These are phyloP conservation scores for Coffea eugenioides DNA, from an alignment of 257 asterid species.

Conservation along the genomic window DNA sequence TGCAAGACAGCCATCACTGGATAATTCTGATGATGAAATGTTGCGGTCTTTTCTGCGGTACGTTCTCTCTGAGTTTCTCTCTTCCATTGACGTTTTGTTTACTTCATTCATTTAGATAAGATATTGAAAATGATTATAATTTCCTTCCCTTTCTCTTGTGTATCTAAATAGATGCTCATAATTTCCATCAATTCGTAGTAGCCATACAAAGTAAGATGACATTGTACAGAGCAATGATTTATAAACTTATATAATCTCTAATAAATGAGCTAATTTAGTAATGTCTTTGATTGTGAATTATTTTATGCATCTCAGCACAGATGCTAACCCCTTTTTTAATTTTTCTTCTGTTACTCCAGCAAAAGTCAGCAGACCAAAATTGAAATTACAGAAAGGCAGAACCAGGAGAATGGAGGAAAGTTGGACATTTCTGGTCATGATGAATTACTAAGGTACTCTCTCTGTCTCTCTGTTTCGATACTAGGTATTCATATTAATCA, in stretches of 20 bases:
- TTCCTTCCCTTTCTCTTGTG: not conserved
- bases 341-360: conserved; percentile 7
- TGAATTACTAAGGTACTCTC: conserved; percentile 27
- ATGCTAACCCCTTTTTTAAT: too few species aligned
- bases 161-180: not conserved
- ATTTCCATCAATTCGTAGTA: not conserved
- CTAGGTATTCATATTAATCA: too few species aligned
- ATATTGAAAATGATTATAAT: too few species aligned
- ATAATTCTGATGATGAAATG: conserved; percentile 51
- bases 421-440: conserved; percentile 43
- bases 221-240: too few species aligned
- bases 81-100: not conserved
- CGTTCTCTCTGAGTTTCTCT: not conserved
- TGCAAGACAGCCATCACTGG: conserved; percentile 32
- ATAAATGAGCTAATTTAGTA: not conserved
- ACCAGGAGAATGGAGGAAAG: conserved; percentile 34
- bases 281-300: conserved; percentile 1
- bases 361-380: conserved; percentile 38
- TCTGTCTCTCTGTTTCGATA: not conserved
- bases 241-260: not conserved
- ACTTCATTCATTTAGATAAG: not conserved
- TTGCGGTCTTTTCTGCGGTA: conserved; percentile 9
- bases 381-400: conserved; percentile 29
- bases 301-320: not conserved
- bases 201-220: not conserved